Conservation (phyloP, 164 flowering plant genomes). For the Akebia trifoliata region DNA sequence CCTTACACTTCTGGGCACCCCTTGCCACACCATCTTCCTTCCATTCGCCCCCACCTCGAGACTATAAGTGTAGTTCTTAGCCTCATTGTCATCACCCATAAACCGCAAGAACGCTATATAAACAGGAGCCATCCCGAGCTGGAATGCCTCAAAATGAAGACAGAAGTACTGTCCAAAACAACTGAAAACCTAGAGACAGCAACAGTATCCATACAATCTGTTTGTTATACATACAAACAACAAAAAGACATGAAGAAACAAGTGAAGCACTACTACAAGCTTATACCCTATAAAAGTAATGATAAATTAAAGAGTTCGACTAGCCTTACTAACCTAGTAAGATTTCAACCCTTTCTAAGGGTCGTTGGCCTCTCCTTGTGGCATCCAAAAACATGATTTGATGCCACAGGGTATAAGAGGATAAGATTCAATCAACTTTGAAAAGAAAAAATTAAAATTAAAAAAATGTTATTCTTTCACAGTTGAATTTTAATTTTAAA, state of each 20-base stretch:
- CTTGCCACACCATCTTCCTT: constrained; percentile 54
- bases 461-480: not conserved
- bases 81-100: constrained; percentile 60
- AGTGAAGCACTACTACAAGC: not conserved
- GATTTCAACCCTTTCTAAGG: too few species aligned
- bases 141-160: constrained; percentile 62
- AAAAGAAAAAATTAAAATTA: too few species aligned
- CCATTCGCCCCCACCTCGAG: constrained; percentile 60
- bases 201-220: constrained; percentile 17
- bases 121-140: constrained; percentile 50
- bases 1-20: constrained; percentile 55
- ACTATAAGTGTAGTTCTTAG: constrained; percentile 53
- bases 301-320: too few species aligned
- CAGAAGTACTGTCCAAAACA: constrained; percentile 65
- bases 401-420: too few species aligned
- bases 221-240: constrained; percentile 14
- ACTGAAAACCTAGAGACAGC: constrained; percentile 48
- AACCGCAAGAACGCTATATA: constrained; percentile 58
- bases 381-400: too few species aligned
- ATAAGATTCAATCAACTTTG: too few species aligned
- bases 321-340: too few species aligned
- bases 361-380: too few species aligned
- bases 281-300: not conserved
- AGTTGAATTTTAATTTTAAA: too few species aligned
- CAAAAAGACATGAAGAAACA: constrained; percentile 5